A percentile compares a stretch with the other conserved stretches of the same genome.
phyloP scores from a whole-genome alignment of 768 basidiomycete genomes.

The Pisolithus sp. region DNA sequence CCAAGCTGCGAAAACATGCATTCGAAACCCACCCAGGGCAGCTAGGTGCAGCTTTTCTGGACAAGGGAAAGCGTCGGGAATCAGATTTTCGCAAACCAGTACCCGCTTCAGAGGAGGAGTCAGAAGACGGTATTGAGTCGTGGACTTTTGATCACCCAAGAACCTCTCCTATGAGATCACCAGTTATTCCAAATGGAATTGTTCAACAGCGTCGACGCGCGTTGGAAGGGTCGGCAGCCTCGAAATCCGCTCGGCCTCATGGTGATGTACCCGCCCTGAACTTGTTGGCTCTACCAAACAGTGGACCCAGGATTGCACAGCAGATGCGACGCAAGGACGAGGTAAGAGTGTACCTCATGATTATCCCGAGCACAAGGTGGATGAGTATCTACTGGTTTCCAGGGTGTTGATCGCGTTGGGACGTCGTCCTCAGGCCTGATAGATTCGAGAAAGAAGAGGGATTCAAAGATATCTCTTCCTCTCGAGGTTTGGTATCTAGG shows the following conservation, averaged over 20 bases:
- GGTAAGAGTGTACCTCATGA: constrained; percentile 13
- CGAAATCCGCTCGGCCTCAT: neutral
- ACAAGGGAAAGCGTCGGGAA: constrained; percentile 22
- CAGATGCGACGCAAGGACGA: constrained; percentile 21
- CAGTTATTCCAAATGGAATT: constrained; percentile 13
- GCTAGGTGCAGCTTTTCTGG: neutral
- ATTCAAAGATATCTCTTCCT: constrained; percentile 10
- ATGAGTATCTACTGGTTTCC: neutral
- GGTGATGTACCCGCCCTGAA: constrained; percentile 3
- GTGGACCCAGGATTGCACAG: neutral
- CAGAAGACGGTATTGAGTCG: constrained; percentile 16
- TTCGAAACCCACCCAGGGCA: constrained; percentile 19
- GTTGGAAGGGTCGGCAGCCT: constrained; percentile 12
- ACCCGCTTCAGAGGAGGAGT: constrained; percentile 18
- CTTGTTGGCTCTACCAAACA: neutral
- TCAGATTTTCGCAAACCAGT: constrained; percentile 9
- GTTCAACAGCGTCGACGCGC: constrained; percentile 5
- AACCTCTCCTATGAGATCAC: neutral
- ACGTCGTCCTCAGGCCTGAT: constrained; percentile 24
- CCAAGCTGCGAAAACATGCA: constrained; percentile 2
- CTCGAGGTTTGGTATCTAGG: constrained; percentile 25
- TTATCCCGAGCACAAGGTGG: neutral
- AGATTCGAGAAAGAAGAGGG: constrained; percentile 12
- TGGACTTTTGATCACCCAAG: constrained; percentile 7
- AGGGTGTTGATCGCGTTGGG: constrained; percentile 14